These are phyloP conservation scores for Boletus coccyginus DNA, from an alignment of 768 basidiomycete genomes.

Conservation along the genomic window DNA sequence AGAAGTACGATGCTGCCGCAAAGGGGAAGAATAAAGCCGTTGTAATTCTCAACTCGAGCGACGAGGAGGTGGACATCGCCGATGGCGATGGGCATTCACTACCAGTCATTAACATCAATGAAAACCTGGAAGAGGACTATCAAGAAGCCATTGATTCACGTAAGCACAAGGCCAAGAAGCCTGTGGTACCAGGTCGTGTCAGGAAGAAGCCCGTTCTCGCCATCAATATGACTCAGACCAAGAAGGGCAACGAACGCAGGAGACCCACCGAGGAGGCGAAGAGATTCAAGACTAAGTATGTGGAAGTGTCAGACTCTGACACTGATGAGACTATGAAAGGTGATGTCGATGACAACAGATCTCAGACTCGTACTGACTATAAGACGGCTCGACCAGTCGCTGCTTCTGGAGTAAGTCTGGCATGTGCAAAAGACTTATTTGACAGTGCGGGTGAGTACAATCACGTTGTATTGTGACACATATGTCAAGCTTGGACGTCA, in stretches of 20 bases:
- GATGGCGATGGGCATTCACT: neutral
- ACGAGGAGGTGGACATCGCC: neutral
- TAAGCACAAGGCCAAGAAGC: neutral
- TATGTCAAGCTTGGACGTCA: too few relatives aligned
- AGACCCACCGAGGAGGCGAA: neutral
- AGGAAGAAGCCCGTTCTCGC: neutral
- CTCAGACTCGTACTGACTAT: too few relatives aligned
- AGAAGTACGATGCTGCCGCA: neutral
- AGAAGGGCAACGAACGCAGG: neutral
- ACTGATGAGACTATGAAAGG: too few relatives aligned
- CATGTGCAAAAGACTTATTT: too few relatives aligned
- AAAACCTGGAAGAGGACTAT: neutral
- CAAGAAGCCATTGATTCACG: neutral
- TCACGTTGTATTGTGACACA: too few relatives aligned
- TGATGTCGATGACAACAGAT: too few relatives aligned
- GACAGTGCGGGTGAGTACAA: too few relatives aligned
- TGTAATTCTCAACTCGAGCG: neutral
- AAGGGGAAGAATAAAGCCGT: neutral
- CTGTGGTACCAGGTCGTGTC: neutral
- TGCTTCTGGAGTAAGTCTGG: too few relatives aligned
- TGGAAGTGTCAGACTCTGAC: neutral
- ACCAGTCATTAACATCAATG: neutral
- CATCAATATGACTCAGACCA: neutral
- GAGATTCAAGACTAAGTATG: neutral
- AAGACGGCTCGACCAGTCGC: too few relatives aligned